Conservation (phyloP, 2,329 filamentous ascomycete species). For the Verticillium longisporum region DNA sequence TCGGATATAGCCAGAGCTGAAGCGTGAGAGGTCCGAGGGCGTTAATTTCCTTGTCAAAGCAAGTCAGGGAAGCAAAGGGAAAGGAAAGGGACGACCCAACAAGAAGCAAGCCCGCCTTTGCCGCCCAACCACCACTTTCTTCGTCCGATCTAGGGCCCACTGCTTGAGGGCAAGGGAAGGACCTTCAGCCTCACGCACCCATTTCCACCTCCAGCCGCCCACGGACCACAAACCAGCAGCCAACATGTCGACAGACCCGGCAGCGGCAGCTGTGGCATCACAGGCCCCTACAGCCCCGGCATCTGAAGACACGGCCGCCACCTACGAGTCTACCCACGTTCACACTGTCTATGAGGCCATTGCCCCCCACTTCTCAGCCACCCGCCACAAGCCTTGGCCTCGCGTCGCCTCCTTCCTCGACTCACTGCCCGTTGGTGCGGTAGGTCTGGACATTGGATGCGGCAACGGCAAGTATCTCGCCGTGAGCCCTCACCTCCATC, state of each 20-base stretch:
- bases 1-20: not conserved
- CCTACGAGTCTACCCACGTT: slow-evolving; percentile 81
- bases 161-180: not conserved
- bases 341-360: slow-evolving; percentile 88
- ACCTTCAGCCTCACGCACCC: not conserved
- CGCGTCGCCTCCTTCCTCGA: slow-evolving; percentile 75
- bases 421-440: slow-evolving; percentile 56
- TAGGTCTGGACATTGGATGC: slow-evolving; percentile 89
- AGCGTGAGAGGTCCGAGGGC: not conserved
- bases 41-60: not conserved
- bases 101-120: not conserved
- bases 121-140: not conserved
- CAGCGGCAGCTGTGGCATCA: not conserved
- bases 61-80: not conserved
- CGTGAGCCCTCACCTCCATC: slow-evolving; percentile 70
- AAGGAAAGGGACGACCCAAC: not conserved
- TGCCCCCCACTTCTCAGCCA: slow-evolving; percentile 76
- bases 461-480: slow-evolving; percentile 94
- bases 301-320: slow-evolving; percentile 5
- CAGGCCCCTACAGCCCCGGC: not conserved
- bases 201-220: not conserved
- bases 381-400: slow-evolving; percentile 82
- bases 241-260: not conserved
- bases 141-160: not conserved
- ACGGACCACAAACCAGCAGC: not conserved